A percentile compares a stretch with the other conserved stretches of the same genome.
Evolutionary conservation across 441 rosid species (phyloP).

Genomic region (California macrophylla): DNA sequence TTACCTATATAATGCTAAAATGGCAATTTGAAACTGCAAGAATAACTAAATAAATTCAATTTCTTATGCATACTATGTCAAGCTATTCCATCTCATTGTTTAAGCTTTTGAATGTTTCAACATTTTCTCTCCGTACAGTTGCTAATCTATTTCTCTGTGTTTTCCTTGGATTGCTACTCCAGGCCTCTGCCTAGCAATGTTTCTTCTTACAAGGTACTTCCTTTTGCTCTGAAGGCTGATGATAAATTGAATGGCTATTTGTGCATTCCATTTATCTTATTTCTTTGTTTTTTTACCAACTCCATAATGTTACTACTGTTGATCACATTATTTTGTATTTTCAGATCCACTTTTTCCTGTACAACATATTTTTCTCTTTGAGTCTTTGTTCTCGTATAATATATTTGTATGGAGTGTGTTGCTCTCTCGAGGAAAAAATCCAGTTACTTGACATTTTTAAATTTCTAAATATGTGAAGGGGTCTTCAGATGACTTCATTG

Average conservation of each 20-base stretch:
- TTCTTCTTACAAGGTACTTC: conserved; percentile 79
- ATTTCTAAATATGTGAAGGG: conserved; percentile 60
- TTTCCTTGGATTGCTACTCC: conserved; percentile 20
- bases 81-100: background rate
- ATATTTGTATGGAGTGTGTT: background rate
- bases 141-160: conserved; percentile 11
- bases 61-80: background rate
- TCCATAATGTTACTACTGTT: background rate
- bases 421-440: background rate
- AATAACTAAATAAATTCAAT: background rate
- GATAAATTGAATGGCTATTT: conserved; percentile 4
- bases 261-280: conserved; percentile 1
- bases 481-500: conserved; percentile 87
- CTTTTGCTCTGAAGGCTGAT: conserved; percentile 11
- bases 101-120: background rate
- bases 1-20: background rate
- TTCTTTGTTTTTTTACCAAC: background rate
- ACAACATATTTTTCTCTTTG: background rate
- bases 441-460: conserved; percentile 21
- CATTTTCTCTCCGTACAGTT: background rate
- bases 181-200: conserved; percentile 83
- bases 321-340: background rate
- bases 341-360: background rate
- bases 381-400: background rate
- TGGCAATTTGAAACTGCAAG: background rate